Percentiles rank a stretch among this genome's conserved stretches.
Conservation (phyloP, 106 monocot species). For the Alisma plantagoaquatica region DNA sequence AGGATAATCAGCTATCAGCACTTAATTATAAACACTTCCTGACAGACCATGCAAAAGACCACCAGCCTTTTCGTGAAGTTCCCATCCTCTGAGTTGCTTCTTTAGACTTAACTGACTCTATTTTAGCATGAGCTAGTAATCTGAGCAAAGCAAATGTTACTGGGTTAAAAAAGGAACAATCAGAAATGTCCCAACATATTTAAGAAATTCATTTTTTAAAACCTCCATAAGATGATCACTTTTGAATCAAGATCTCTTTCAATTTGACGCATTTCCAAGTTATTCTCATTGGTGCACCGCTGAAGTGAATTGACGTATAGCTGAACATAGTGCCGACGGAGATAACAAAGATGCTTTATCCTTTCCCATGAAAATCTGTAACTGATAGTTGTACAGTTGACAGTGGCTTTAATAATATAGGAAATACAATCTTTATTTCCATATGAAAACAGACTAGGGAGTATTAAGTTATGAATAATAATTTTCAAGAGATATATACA, state of each 20-base stretch:
- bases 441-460: too few relatives aligned
- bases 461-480: too few relatives aligned
- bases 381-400: too few relatives aligned
- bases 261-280: slow-evolving; percentile 60
- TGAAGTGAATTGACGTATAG: slow-evolving; percentile 63
- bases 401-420: too few relatives aligned
- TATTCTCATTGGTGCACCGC: slow-evolving; percentile 30
- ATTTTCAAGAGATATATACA: too few relatives aligned
- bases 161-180: too few relatives aligned
- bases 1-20: background rate
- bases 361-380: slow-evolving; percentile 91
- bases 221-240: slow-evolving; percentile 95
- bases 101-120: slow-evolving; percentile 82
- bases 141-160: slow-evolving; percentile 23
- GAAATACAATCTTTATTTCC: too few relatives aligned
- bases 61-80: slow-evolving; percentile 64
- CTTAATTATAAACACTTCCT: too few relatives aligned
- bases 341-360: slow-evolving; percentile 87
- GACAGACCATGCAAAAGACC: slow-evolving; percentile 83
- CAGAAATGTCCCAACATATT: too few relatives aligned
- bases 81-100: slow-evolving; percentile 51
- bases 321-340: slow-evolving; percentile 84
- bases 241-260: slow-evolving; percentile 91
- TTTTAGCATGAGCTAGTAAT: slow-evolving; percentile 93
- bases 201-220: background rate